Evolutionary conservation across 2,329 filamentous ascomycete genomes (phyloP).

Genomic region (Penicillium expansum): DNA sequence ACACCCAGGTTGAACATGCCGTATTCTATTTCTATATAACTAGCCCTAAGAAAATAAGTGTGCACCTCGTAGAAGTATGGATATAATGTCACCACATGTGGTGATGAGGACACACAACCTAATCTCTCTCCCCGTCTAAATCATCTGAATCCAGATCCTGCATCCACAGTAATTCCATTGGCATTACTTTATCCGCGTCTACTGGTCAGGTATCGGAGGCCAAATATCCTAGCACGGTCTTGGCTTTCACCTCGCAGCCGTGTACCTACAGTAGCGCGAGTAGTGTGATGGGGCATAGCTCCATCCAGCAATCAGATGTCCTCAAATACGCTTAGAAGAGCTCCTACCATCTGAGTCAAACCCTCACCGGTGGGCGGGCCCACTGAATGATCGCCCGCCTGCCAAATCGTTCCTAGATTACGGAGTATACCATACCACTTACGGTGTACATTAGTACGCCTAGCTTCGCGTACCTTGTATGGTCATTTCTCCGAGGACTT

Average conservation of each 20-base stretch:
- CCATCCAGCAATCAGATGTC: constrained; percentile 23
- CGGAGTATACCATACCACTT: constrained; percentile 4
- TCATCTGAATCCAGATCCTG: neutral
- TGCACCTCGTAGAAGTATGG: neutral
- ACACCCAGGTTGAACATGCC: neutral
- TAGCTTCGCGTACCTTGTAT: constrained; percentile 1
- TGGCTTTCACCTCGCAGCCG: constrained; percentile 23
- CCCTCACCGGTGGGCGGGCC: constrained; percentile 26
- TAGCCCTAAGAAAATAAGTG: neutral
- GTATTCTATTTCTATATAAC: neutral
- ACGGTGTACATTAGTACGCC: neutral
- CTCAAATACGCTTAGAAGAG: constrained; percentile 14
- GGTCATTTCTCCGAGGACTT: constrained; percentile 16
- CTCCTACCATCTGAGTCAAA: constrained; percentile 20
- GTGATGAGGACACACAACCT: neutral
- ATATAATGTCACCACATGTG: neutral
- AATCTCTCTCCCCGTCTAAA: neutral
- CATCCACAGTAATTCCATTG: constrained; percentile 2
- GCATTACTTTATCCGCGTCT: constrained; percentile 2
- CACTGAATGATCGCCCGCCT: constrained; percentile 34
- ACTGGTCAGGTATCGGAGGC: constrained; percentile 1
- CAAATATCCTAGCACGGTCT: constrained; percentile 6
- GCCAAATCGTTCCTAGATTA: constrained; percentile 24
- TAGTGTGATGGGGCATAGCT: constrained; percentile 7
- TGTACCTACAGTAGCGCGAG: constrained; percentile 37